These are phyloP conservation scores for Dothistroma septosporum DNA, from an alignment of 2,329 filamentous ascomycete species.

Conservation along the genomic window DNA sequence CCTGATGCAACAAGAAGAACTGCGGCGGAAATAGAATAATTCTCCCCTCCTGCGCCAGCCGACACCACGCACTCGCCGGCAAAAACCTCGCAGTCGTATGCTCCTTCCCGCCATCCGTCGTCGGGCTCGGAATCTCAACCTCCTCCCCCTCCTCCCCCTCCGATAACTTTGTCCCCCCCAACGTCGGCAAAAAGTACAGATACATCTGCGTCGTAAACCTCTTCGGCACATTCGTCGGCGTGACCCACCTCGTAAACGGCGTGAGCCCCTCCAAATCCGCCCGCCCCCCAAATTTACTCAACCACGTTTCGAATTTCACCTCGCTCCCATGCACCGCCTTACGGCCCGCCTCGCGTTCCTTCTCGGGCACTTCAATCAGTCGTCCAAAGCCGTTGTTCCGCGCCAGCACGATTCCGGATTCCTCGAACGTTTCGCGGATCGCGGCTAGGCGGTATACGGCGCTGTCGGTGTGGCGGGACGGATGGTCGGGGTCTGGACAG, in stretches of 20 bases:
- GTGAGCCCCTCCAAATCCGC: conserved; percentile 66
- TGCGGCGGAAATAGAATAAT: conserved; percentile 91
- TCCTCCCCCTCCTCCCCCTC: conserved; percentile 36
- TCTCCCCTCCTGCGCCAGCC: conserved; percentile 57
- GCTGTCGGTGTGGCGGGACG: conserved; percentile 64
- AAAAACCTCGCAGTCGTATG: conserved; percentile 76
- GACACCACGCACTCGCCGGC: conserved; percentile 64
- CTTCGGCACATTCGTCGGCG: conserved; percentile 65
- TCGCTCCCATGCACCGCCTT: conserved; percentile 64
- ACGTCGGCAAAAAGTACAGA: conserved; percentile 72
- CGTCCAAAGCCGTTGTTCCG: conserved; percentile 47
- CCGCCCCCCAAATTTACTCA: conserved; percentile 53
- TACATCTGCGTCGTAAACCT: conserved; percentile 98
- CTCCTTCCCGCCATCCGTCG: conserved; percentile 65
- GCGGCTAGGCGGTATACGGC: conserved; percentile 74
- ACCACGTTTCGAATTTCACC: conserved; percentile 64
- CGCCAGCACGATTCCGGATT: conserved; percentile 82
- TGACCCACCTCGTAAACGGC: conserved; percentile 91
- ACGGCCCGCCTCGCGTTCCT: conserved; percentile 62
- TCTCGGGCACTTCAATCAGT: conserved; percentile 58
- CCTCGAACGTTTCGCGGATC: conserved; percentile 89
- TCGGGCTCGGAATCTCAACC: conserved; percentile 64
- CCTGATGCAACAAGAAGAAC: conserved; percentile 64
- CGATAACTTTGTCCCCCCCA: conserved; percentile 35
- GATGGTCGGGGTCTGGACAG: conserved; percentile 48